Evolutionary conservation across 2,329 filamentous ascomycete species (phyloP), one percentile per base, ranked within the genome.

Genomic region (Volutella citrinella): DNA sequence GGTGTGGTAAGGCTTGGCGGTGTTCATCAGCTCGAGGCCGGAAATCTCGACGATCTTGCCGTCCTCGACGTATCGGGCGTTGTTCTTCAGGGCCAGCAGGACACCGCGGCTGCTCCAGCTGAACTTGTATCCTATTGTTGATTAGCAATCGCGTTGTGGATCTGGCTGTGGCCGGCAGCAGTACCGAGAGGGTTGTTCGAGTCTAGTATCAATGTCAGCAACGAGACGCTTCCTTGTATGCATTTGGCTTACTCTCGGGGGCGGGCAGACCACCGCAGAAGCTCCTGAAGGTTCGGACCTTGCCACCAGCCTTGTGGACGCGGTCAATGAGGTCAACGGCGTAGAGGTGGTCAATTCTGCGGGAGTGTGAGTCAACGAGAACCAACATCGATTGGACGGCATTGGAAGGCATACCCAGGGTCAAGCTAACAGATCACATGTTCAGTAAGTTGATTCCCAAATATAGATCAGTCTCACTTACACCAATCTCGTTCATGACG

Each of bases 401-500:
- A n/a, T 10, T 13, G 5, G 37, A 27, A 33, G 26, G 24, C 33
- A 42, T 40, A 38, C 35, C 51, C 48, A 21, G 52, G 51, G 35
- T 55, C 49, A 34, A 52, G 39, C 40, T 45, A 22, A 7, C 17
- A 8, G 19, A 25, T 12, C 9, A 25, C 28, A 10, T 26, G 28
- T 27, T 24, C 13, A 19, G 25, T 21, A 11, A 11, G 31, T 23
- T 19, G 10, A 9, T 24, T 8, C 19, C 10, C 18, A 11, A 20
- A 15, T 17, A 22, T 14, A 33, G 30, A 11, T 32, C 23, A 30
- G 32, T 30, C 10, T 34, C 21, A 55, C 68, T 65, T 40, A 85
- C 58, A 43, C 88, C 88, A 58, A 95, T 94, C 76, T 97, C 91
- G 68, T 97, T 96, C 85, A 96, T 90, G 59, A 96, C 90, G 10